These are phyloP conservation scores for Dunaliella sp. DNA, from an alignment of 139 green algal genomes.

Conservation along the genomic window DNA sequence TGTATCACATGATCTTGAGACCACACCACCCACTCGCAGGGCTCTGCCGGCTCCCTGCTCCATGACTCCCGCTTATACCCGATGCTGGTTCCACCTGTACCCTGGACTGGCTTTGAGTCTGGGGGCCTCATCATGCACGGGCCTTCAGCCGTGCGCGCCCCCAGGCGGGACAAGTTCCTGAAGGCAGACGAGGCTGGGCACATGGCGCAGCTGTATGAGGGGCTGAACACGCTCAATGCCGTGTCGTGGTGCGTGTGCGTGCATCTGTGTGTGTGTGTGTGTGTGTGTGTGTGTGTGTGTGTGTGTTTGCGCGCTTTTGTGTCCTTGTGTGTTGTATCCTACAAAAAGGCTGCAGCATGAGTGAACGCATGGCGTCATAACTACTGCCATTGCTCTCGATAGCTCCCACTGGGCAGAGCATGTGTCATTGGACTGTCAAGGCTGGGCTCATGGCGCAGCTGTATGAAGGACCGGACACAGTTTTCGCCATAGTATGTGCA, in stretches of 20 bases:
- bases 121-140: slow-evolving; percentile 60
- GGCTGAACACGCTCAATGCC: slow-evolving; percentile 75
- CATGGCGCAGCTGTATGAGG: slow-evolving; percentile 63
- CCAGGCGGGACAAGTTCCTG: slow-evolving; percentile 11
- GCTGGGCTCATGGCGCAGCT: slow-evolving; percentile 39
- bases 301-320: neutral
- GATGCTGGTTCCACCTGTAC: slow-evolving; percentile 56
- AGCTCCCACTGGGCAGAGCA: slow-evolving; percentile 7
- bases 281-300: neutral
- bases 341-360: too few species aligned
- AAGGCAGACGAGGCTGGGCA: slow-evolving; percentile 21
- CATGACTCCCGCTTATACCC: slow-evolving; percentile 2
- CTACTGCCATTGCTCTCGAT: too few species aligned
- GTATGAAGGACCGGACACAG: slow-evolving; percentile 78
- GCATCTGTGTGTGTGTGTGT: neutral
- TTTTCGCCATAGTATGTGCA: too few species aligned
- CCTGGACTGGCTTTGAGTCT: slow-evolving; percentile 57
- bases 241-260: slow-evolving; percentile 55
- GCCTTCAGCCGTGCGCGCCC: slow-evolving; percentile 5
- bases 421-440: slow-evolving; percentile 16
- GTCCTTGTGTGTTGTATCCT: too few species aligned
- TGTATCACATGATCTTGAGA: too few species aligned
- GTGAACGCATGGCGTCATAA: too few species aligned
- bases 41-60: neutral
- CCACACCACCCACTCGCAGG: too few species aligned